Evolutionary conservation across 805 yeast species (phyloP), one percentile per base, ranked within the genome.

Genomic region (Saturnispora galanensis): DNA sequence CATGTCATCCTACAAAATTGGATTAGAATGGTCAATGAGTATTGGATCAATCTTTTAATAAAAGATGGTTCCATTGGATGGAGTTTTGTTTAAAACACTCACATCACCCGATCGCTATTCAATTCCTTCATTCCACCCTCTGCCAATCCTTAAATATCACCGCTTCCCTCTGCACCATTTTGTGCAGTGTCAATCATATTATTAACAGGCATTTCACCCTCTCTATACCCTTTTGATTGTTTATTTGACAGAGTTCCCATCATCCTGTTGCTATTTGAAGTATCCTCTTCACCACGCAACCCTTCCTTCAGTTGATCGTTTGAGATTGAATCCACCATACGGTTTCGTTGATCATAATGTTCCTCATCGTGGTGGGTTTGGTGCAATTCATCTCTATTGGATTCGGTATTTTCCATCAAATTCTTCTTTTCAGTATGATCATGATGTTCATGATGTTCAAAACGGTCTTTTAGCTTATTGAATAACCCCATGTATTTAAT

Each of bases 1-100:
- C 30, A 38, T 5, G 41, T 50, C n/a, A 50, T 51, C 13, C 39
- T 56, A 12, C 52, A 50, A 15, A 48, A 47, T 32, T 60, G 64
- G 64, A 48, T 56, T 31, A 13, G 54, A 13, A 38, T 46, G n/a
- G 31, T 54, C 11, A 48, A 50, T 36, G 48, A 42, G 1, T 56
- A 44, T 45, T 45, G 57, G 32, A 38, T 48, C 1, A 17, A 42
- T 5, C 47, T 45, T 10, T 44, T 51, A 10, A 46, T 52, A 2
- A 53, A 44, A 17, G 62, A 59, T n/a, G 58, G 54, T 29, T 39
- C 50, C 7, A 48, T 51, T 38, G 64, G 64, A 5, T 60, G 64
- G 63, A 51, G 49, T 31, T 48, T 34, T 29, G 21, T 40, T 31
- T 49, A 34, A 40, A 4, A n/a, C 13, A n/a, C 13, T 13, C 17